Percentiles rank a stretch among this genome's conserved stretches.
These are phyloP conservation scores for Trypanosoma melophagium DNA, from an alignment of 208 protist species.

Conservation along the genomic window DNA sequence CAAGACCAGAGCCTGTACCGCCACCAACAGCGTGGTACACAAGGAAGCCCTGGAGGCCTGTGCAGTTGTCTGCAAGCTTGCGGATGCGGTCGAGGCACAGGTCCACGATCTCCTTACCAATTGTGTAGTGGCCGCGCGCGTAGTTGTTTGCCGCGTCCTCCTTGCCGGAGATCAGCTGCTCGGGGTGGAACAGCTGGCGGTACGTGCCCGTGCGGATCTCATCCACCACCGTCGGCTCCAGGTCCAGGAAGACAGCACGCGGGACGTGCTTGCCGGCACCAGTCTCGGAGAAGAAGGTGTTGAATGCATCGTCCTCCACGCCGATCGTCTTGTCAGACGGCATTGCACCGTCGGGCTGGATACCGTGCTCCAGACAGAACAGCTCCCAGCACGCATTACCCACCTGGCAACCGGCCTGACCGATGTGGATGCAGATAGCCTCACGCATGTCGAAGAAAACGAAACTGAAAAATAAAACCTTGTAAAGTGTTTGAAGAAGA, in stretches of 20 bases:
- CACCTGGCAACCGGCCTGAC: slow-evolving; percentile 96
- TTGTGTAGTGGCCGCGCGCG: slow-evolving; percentile 98
- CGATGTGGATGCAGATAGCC: slow-evolving; percentile 89
- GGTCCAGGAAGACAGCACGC: slow-evolving; percentile 94
- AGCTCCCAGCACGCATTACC: slow-evolving; percentile 97
- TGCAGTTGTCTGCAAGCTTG: slow-evolving; percentile 97
- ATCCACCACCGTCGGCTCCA: slow-evolving; percentile 97
- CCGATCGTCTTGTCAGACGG: slow-evolving; percentile 86
- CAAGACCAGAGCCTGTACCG: slow-evolving; percentile 98
- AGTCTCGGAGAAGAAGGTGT: slow-evolving; percentile 96
- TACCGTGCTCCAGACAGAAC: slow-evolving; percentile 92
- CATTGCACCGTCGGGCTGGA: slow-evolving; percentile 88
- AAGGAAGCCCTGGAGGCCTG: slow-evolving; percentile 98
- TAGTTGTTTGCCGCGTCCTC: slow-evolving; percentile 99
- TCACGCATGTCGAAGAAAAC: too few species aligned
- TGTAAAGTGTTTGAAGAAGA: too few species aligned
- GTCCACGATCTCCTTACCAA: slow-evolving; percentile 97
- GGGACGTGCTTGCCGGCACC: slow-evolving; percentile 93
- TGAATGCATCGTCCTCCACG: slow-evolving; percentile 91
- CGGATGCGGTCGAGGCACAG: slow-evolving; percentile 94
- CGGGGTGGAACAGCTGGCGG: slow-evolving; percentile 96
- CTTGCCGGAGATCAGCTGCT: slow-evolving; percentile 96
- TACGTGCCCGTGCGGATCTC: slow-evolving; percentile 96
- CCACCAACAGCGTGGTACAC: slow-evolving; percentile 98
- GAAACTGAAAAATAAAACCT: too few species aligned